Evolutionary conservation across 129 eudicot species (phyloP), one percentile per base, ranked within the genome.

Genomic region (Dittrichia graveolens): DNA sequence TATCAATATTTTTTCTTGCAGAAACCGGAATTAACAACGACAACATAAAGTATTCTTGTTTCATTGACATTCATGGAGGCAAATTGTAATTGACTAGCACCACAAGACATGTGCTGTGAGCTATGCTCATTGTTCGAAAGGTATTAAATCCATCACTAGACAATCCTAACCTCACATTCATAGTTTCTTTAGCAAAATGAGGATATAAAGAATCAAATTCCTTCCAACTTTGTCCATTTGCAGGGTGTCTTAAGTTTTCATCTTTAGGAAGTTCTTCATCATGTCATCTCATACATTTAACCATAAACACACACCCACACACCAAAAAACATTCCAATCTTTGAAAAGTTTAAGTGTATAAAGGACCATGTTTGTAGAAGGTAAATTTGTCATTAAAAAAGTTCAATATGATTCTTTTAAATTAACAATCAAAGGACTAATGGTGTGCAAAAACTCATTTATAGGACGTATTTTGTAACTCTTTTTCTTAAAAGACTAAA

Each of bases 41-140:
- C 49, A 63, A 42, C 50, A 63, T 63, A 63, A 63, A 63, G 37
- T 66, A 66, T 65, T 45, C 43, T 5, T 19, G 57, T 14, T 67
- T 67, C 34, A 67, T 12, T 67, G 73, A 47, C 57, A 67, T 65
- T 55, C 56, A 65, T 19, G 71, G 71, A 15, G 71, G 71, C 14
- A 65, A 24, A 45, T 65, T 65, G 41, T 65, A 65, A 11, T 65
- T 65, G 45, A 65, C 71, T 2, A 50, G 24, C 39, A 46, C 71
- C 39, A 64, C 69, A 64, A n/a, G 15, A 52, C 69, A 64, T 3
- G 69, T 64, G 53, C 69, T 64, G 43, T 64, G 53, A 14, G 69
- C 3, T 41, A 64, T 64, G 7, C 69, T 64, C 69, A 65, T 44
- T 42, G 71, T 65, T 44, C 71, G 38, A 18, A 65, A 65, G 4